Base-by-base conservation (phyloP, 2,329 filamentous ascomycete genomes). In the Escovopsis sp. region DNA sequence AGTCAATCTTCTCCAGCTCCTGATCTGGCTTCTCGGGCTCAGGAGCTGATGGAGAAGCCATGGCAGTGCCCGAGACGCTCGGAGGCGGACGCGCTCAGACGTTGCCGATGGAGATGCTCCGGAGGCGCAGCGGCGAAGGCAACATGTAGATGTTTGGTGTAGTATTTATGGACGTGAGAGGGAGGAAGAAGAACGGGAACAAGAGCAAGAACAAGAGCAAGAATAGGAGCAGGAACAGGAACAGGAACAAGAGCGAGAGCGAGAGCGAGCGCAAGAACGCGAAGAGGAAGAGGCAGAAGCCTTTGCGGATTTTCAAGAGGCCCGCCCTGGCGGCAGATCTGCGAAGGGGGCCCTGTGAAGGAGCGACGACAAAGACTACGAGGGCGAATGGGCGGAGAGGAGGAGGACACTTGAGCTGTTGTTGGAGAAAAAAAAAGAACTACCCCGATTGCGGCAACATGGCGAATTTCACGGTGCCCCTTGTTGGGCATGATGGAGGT, bases 1-100 rank as follows among this genome's bases (percentile, higher is more conserved):
- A 81, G 48, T 83, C 78, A 40, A 81, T 68, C 14, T 25, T 39
- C 33, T 39, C 33, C 14, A 11, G 20, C 35, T 44, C 32, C 13
- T 44, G 36, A 15, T 35, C 37, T 15, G 20, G 36, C 39, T 41
- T 37, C 7, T 35, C 4, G 30, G 39, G 14, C 20, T 34, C 43
- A 27, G 31, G 20, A 25, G 41, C 37, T 20, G 27, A 32, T 30
- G 29, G 39, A 37, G 37, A 42, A 33, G 35, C 34, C 43, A 44
- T 44, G 36, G 35, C 15, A 20, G 34, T 36, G 20, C 20, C 20
- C 15, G 15, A 12, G 34, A 36, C 34, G 15, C n/a, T 30, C 8
- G 27, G 27, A 30, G 27, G 8, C 11, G 8, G 15, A 14, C 5
- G 15, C 7, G 15, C 10, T 36, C 15, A 20, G 34, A 36, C 13